Base-by-base conservation (phyloP, 768 basidiomycete species). In the Phlebiopsis flavidoalba region DNA sequence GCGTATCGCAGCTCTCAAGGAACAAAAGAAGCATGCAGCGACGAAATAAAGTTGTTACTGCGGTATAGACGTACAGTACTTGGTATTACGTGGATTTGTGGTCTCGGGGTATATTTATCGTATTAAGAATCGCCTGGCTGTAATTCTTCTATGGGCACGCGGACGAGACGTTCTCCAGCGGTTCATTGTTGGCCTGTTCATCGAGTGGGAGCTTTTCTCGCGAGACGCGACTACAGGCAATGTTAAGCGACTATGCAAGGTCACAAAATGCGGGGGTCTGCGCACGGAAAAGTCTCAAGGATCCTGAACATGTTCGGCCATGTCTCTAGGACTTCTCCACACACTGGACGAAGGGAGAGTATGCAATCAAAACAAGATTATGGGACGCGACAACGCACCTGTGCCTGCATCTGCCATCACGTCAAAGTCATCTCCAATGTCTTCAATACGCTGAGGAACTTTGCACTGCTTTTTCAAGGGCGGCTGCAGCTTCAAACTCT, bases 261-360 rank as follows among this genome's bases (percentile, higher is more conserved):
- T 50, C 26, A 54, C 48, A 8, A 59, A 35, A 17, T 11, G 33
- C 21, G 3, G 2, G n/a, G 15, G 60, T 31, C 0, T 17, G 62
- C 87, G 67, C 66, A 91, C 90, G 66, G 69, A 90, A 91, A 60
- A 85, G 75, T 59, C 74, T n/a, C 81, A 53, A 92, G 74, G 56
- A 89, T 89, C 64, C 84, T 81, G 67, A 92, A 91, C 90, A 92
- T 92, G 69, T 83, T 84, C 10, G 88, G 87, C 89, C 89, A 91
- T 63, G 91, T 88, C 60, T 84, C 84, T 24, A 90, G 80, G 4
- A 91, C 88, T 68, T 90, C 83, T 10, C 89, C 89, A 63, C 88
- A 86, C 36, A 87, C 89, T 91, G 59, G 51, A 58, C 40, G 40
- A 8, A n/a, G 35, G 54, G 45, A 19, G n/a, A 36, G 19, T 37